A percentile compares a stretch with the other conserved stretches of the same genome.
These are phyloP conservation scores for Zasmidium angulare DNA, from an alignment of 2,329 filamentous ascomycete species.

Conservation along the genomic window DNA sequence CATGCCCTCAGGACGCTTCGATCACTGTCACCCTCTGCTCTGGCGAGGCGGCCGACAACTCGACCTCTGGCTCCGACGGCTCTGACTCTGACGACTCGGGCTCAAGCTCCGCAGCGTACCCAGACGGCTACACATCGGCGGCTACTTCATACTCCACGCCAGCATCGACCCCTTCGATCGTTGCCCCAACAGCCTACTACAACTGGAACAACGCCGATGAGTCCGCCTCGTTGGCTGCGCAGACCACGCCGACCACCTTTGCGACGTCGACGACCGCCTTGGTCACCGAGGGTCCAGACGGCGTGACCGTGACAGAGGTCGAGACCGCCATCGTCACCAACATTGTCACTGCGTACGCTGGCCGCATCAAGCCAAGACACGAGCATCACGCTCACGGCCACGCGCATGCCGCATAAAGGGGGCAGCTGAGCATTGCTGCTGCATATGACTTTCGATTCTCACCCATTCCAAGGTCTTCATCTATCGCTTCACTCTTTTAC, in stretches of 20 bases:
- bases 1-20: constrained; percentile 31
- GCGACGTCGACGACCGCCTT: constrained; percentile 19
- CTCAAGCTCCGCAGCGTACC: constrained; percentile 3
- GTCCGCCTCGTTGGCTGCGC: constrained; percentile 5
- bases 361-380: constrained; percentile 23
- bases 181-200: constrained; percentile 3
- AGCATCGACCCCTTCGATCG: constrained; percentile 13
- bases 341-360: constrained; percentile 26
- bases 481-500: constrained; percentile 16
- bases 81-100: constrained; percentile 12
- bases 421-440: constrained; percentile 6
- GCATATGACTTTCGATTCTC: constrained; percentile 5
- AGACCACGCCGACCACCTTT: constrained; percentile 22
- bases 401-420: constrained; percentile 12
- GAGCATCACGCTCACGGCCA: constrained; percentile 31
- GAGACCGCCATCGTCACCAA: constrained; percentile 28
- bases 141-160: constrained; percentile 6
- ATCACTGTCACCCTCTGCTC: constrained; percentile 41
- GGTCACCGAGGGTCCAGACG: constrained; percentile 15
- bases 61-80: constrained; percentile 7
- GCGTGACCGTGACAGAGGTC: constrained; percentile 29
- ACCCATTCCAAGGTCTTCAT: constrained; percentile 1
- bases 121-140: constrained; percentile 1
- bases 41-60: constrained; percentile 22
- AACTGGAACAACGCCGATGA: constrained; percentile 15